Percentiles rank a stretch among this genome's conserved stretches.
These are phyloP conservation scores for Torrubiellomyces zombiae DNA, from an alignment of 2,329 filamentous ascomycete species.

Conservation along the genomic window DNA sequence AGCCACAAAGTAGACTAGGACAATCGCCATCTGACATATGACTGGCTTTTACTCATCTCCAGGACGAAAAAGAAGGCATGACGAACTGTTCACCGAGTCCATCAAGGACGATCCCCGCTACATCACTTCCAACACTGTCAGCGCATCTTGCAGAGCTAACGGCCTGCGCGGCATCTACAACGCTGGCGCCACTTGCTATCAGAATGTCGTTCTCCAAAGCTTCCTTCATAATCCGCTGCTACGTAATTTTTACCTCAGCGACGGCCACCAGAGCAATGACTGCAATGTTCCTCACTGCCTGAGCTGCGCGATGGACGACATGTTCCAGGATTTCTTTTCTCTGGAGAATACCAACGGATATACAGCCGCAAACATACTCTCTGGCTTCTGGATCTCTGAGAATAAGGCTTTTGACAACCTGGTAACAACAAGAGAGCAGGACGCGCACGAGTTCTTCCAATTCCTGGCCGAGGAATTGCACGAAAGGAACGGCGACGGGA, in stretches of 20 bases:
- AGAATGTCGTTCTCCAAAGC: constrained; percentile 88
- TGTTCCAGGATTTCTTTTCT: constrained; percentile 56
- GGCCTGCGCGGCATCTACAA: constrained; percentile 90
- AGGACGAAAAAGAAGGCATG: constrained; percentile 60
- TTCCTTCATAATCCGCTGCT: constrained; percentile 88
- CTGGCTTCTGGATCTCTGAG: constrained; percentile 79
- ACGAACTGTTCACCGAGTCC: constrained; percentile 49
- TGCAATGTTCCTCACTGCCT: constrained; percentile 50
- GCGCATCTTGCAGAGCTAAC: constrained; percentile 68
- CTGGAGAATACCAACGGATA: constrained; percentile 74
- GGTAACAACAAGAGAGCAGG: constrained; percentile 87
- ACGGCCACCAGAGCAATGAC: constrained; percentile 66
- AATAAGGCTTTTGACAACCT: constrained; percentile 55
- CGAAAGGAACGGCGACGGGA: constrained; percentile 58
- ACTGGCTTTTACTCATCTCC: background rate
- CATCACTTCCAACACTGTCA: constrained; percentile 60
- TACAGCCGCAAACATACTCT: constrained; percentile 74
- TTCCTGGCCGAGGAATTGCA: constrained; percentile 88
- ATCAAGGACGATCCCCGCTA: constrained; percentile 59
- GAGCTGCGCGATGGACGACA: constrained; percentile 56
- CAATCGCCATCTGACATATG: background rate
- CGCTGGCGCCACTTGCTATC: constrained; percentile 96
- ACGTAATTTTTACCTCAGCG: constrained; percentile 79
- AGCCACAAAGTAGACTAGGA: too few species aligned
- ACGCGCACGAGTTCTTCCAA: constrained; percentile 94